Conservation (phyloP, 75 land plant species). For the Picea sitchensis region DNA sequence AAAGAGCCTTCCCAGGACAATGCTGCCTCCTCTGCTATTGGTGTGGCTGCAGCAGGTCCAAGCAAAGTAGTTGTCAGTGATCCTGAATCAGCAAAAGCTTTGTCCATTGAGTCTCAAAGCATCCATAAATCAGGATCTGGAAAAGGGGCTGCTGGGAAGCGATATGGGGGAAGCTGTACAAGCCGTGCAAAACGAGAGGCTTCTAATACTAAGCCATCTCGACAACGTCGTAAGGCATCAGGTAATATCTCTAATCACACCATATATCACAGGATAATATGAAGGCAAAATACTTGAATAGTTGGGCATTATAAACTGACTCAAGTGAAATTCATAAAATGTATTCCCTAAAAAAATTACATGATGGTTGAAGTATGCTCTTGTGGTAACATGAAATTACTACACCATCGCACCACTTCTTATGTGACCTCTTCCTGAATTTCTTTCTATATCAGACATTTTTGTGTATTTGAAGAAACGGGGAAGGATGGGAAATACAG, state of each 20-base stretch:
- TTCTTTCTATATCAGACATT: too few species aligned
- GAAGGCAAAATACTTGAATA: neutral
- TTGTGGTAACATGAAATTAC: too few species aligned
- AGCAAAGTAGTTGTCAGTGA: conserved; percentile 30
- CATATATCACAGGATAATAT: neutral
- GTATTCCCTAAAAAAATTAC: too few species aligned
- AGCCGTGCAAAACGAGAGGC: conserved; percentile 1
- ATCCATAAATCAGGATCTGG: conserved; percentile 33
- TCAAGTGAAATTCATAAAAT: too few species aligned
- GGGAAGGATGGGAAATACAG: too few species aligned
- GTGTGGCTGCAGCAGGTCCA: conserved; percentile 19
- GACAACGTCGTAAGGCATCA: conserved; percentile 22
- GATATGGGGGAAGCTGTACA: conserved; percentile 9
- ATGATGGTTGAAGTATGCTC: too few species aligned
- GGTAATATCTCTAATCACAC: neutral
- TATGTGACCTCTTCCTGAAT: too few species aligned
- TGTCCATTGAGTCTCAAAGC: conserved; percentile 39
- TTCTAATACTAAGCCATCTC: conserved; percentile 14
- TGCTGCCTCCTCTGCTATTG: conserved; percentile 12
- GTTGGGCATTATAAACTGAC: neutral
- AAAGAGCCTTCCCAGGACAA: conserved; percentile 29
- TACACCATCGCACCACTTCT: too few species aligned
- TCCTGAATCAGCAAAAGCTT: conserved; percentile 24
- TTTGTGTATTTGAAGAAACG: too few species aligned
- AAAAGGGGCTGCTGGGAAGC: conserved; percentile 33